phyloP scores from a whole-genome alignment of 2,329 filamentous ascomycete species.

The Ceratocystis ficicola region DNA sequence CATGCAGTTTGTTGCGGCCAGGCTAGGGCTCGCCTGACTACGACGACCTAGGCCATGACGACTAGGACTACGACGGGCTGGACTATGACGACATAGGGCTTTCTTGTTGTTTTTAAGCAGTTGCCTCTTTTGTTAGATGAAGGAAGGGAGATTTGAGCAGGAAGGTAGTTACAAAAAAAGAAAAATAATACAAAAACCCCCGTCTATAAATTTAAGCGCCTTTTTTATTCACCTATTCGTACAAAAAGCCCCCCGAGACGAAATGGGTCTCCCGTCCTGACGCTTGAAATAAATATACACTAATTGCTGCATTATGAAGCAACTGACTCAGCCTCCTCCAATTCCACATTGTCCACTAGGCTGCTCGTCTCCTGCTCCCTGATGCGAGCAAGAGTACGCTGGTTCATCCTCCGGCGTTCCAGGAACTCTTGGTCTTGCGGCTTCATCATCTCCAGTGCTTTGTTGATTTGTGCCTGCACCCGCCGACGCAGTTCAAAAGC shows the following conservation, averaged over 20 bases:
- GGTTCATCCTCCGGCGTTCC: constrained; percentile 28
- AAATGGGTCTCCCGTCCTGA: neutral
- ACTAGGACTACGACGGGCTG: too few relatives aligned
- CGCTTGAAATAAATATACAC: neutral
- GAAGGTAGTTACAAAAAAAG: too few relatives aligned
- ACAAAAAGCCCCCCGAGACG: neutral
- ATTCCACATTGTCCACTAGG: constrained; percentile 24
- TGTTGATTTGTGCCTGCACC: constrained; percentile 60
- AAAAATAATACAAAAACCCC: too few relatives aligned
- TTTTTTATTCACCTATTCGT: neutral
- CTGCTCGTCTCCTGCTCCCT: constrained; percentile 23
- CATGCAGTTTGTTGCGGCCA: too few relatives aligned
- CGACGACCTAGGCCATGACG: too few relatives aligned
- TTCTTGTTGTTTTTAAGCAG: too few relatives aligned
- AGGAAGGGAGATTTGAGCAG: too few relatives aligned
- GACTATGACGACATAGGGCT: too few relatives aligned
- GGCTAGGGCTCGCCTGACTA: too few relatives aligned
- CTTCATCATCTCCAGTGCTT: constrained; percentile 39
- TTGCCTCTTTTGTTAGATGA: too few relatives aligned
- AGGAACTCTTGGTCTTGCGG: constrained; percentile 31
- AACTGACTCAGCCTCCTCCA: constrained; percentile 19
- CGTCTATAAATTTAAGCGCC: too few relatives aligned
- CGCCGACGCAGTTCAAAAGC: constrained; percentile 68
- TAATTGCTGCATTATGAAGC: neutral
- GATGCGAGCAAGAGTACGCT: constrained; percentile 21